Evolutionary conservation across 495 filamentous ascomycete genomes (phyloP), one percentile per base, ranked within the genome.

Genomic region (Xylaria sp.): DNA sequence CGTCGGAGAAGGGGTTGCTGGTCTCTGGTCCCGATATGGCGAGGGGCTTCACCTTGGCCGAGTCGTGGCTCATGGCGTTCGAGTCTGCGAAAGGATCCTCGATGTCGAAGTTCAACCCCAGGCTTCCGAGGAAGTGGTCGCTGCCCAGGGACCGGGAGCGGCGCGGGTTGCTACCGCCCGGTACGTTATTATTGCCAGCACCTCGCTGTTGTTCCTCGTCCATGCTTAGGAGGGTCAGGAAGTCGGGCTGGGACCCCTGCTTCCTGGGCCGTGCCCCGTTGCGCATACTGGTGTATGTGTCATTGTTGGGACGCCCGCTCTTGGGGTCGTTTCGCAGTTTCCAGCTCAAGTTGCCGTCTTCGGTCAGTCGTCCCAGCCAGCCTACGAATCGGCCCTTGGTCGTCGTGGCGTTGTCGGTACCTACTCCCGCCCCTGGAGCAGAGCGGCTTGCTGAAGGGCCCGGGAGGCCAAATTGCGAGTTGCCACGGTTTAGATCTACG

Each of bases 401-500:
- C 50, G 73, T 76, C 24, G 68, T 24, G 24, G 58, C 73, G 19
- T 71, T 67, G 19, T 33, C 75, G 21, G 40, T 53, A 64, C 52
- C 31, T 26, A 50, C 59, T 46, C 57, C 67, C 41, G 48, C 72
- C 15, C 71, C 73, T 43, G 83, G 80, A 59, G 78, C 79, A 59
- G 75, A 78, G n/a, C 80, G 81, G 64, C 82, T 84, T 72, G 82
- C 81, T 48, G 62, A 67, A 40, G 67, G 74, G 52, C 67, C 73
- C 14, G 81, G 73, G 19, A 84, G 81, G 33, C 85, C 78, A 72
- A 86, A 87, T 69, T 87, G 86, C 4, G 85, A 87, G 69, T 81
- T 85, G 15, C 85, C 84, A 46, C 82, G 77, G 75, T 87, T 80
- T 40, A 86, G 76, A 69, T 86, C 84, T 41, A 85, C 82, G 31